Conservation (phyloP, 2,329 filamentous ascomycete genomes). For the Diaporthe helianthi region DNA sequence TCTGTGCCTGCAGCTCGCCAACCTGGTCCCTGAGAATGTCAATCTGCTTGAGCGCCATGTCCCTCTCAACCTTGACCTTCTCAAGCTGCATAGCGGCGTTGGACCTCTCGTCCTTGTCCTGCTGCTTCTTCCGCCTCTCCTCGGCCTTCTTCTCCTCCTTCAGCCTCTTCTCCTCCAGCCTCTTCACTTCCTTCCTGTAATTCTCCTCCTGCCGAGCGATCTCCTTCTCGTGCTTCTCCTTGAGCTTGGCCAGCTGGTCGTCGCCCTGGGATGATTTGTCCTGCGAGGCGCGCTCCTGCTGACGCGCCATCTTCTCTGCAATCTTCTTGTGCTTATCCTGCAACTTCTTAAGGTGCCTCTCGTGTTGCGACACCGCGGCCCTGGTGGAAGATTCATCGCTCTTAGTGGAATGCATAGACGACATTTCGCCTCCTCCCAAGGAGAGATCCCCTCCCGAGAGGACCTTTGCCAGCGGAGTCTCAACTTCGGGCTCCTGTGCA, state of each 20-base stretch:
- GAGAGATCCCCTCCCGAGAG: neutral
- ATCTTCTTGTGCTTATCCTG: constrained; percentile 66
- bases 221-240: constrained; percentile 69
- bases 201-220: constrained; percentile 72
- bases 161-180: constrained; percentile 68
- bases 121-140: constrained; percentile 56
- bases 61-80: constrained; percentile 56
- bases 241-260: constrained; percentile 60
- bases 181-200: constrained; percentile 68
- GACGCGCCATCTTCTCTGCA: constrained; percentile 66
- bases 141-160: constrained; percentile 68
- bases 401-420: constrained; percentile 42
- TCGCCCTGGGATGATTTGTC: constrained; percentile 43
- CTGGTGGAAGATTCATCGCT: constrained; percentile 50
- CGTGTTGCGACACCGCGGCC: constrained; percentile 50
- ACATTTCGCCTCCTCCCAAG: constrained; percentile 30
- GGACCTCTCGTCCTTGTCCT: constrained; percentile 60
- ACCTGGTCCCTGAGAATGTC: constrained; percentile 62
- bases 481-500: constrained; percentile 49
- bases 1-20: constrained; percentile 65
- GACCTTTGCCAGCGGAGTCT: constrained; percentile 37
- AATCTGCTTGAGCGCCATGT: constrained; percentile 59
- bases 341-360: constrained; percentile 71
- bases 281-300: constrained; percentile 55
- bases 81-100: constrained; percentile 61